These are phyloP conservation scores for Dittrichia graveolens DNA, from an alignment of 129 eudicot genomes.

Conservation along the genomic window DNA sequence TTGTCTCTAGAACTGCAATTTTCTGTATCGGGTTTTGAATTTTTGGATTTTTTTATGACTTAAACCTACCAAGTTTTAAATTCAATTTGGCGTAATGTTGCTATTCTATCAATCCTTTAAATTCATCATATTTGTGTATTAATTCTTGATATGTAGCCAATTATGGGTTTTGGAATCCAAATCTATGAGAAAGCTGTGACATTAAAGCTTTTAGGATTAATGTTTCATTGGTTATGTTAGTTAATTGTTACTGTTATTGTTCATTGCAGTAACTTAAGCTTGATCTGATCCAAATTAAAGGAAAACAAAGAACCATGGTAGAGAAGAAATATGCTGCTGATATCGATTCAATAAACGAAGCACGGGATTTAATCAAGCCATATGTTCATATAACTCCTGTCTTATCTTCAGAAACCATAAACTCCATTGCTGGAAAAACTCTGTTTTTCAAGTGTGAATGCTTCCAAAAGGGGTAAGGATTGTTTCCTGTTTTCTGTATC, in stretches of 20 bases:
- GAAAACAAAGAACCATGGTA: slow-evolving; percentile 43
- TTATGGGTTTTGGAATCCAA: background rate
- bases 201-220: background rate
- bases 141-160: slow-evolving; percentile 3
- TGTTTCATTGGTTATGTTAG: slow-evolving; percentile 1
- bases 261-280: slow-evolving; percentile 18
- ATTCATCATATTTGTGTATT: background rate
- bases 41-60: too few species aligned
- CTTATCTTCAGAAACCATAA: slow-evolving; percentile 76
- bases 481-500: background rate
- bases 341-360: slow-evolving; percentile 70
- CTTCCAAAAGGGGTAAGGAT: slow-evolving; percentile 88
- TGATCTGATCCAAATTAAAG: slow-evolving; percentile 26
- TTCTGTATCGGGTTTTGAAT: too few species aligned
- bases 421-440: slow-evolving; percentile 71
- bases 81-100: too few species aligned
- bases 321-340: slow-evolving; percentile 74
- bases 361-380: slow-evolving; percentile 62
- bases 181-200: too few species aligned
- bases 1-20: too few species aligned
- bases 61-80: too few species aligned
- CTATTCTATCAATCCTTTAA: background rate
- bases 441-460: slow-evolving; percentile 92
- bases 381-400: slow-evolving; percentile 73
- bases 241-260: background rate